phyloP scores from a whole-genome alignment of 2,329 filamentous ascomycete species.

The Cladophialophora exuberans region DNA sequence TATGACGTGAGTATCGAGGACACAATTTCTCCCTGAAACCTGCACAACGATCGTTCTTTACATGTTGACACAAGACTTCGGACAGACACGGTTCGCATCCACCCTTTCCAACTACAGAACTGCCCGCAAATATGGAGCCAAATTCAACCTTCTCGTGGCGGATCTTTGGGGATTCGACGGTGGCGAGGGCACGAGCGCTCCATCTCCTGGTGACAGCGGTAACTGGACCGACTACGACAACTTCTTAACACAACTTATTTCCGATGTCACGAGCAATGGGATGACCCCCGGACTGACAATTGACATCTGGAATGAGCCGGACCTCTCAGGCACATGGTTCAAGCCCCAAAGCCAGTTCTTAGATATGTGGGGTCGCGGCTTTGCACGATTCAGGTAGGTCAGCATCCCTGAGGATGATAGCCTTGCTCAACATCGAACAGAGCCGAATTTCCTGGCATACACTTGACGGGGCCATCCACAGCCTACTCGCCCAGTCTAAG shows the following conservation, averaged over 20 bases:
- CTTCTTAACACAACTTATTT: neutral
- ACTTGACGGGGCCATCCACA: neutral
- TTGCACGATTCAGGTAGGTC: neutral
- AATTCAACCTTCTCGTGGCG: neutral
- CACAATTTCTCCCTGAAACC: too few species aligned
- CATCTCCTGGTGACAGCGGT: neutral
- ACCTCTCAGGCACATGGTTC: neutral
- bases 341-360: neutral
- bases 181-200: neutral
- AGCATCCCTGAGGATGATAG: too few species aligned
- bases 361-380: neutral
- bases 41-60: too few species aligned
- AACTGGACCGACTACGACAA: neutral
- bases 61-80: too few species aligned
- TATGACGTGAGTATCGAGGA: too few species aligned
- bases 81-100: neutral
- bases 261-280: neutral
- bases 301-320: neutral
- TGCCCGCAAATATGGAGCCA: neutral
- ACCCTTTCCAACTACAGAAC: neutral
- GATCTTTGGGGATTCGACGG: neutral
- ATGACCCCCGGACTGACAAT: neutral
- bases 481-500: neutral
- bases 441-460: too few species aligned
- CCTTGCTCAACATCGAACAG: too few species aligned